Conservation (phyloP, 1,139 yeast species). For the Scheffersomyces stambukii region DNA sequence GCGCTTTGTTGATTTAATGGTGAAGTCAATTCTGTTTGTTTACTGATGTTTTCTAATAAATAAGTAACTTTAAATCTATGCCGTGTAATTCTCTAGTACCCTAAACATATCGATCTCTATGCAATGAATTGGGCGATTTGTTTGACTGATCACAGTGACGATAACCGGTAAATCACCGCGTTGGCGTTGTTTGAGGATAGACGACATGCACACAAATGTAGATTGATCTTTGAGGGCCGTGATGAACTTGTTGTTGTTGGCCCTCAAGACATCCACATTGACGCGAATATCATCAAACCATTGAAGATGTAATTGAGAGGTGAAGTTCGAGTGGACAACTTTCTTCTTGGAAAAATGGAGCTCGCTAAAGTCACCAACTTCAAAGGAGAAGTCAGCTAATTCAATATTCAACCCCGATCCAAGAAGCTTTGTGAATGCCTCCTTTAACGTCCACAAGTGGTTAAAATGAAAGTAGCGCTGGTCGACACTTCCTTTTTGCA, state of each 20-base stretch:
- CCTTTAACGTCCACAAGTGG: slow-evolving; percentile 71
- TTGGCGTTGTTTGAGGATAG: slow-evolving; percentile 12
- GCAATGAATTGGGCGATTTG: slow-evolving; percentile 3
- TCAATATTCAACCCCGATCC: slow-evolving; percentile 63
- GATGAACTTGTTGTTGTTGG: slow-evolving; percentile 9
- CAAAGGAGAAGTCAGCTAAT: slow-evolving; percentile 25
- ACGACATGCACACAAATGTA: slow-evolving; percentile 19
- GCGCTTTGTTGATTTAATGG: slow-evolving; percentile 20
- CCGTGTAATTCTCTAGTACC: slow-evolving; percentile 16
- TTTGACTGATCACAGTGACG: slow-evolving; percentile 20
- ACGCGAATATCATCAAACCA: slow-evolving; percentile 13
- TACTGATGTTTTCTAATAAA: slow-evolving; percentile 1
- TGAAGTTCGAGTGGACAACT: slow-evolving; percentile 1
- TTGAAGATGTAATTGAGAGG: too few relatives aligned
- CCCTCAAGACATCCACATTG: slow-evolving; percentile 8
- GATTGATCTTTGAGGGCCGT: slow-evolving; percentile 5
- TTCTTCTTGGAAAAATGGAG: slow-evolving; percentile 1
- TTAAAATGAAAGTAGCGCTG: slow-evolving; percentile 35
- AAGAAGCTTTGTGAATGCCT: slow-evolving; percentile 57
- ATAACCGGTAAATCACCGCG: slow-evolving; percentile 21
- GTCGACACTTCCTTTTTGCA: slow-evolving; percentile 10
- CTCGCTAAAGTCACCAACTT: slow-evolving; percentile 5
- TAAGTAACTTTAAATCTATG: not conserved
- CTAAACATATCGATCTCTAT: slow-evolving; percentile 8
- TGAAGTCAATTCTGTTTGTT: not conserved